Evolutionary conservation across 805 yeast genomes (phyloP), one percentile per base, ranked within the genome.

Genomic region (Hanseniaspora pseudoguilliermondii): DNA sequence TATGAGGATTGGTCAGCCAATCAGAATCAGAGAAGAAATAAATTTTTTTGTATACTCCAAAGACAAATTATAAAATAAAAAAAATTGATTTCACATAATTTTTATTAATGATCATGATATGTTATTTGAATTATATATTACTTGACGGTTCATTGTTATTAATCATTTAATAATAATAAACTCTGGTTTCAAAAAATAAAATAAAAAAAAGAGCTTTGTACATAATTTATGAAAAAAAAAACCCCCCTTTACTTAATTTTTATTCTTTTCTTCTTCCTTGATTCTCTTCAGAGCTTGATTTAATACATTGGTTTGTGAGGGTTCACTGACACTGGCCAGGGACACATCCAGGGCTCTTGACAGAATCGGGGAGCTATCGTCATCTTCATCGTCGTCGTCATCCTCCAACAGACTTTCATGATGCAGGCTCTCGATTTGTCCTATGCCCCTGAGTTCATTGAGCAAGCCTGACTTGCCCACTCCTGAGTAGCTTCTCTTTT

Each of bases 401-500:
- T 44, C 50, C 15, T 29, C 13, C 13, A 44, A 32, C 9, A 48
- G 23, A 5, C 39, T 25, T 3, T 46, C 32, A 7, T 46, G 39
- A 25, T 46, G 38, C 8, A 46, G 8, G 18, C 40, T 46, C 18
- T 53, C 46, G 5, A 53, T 18, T 34, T 53, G 56, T 25, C 48
- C 56, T 9, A 53, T 25, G n/a, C 32, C 56, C 20, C 48, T 20
- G 3, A 53, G n/a, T 13, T 53, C 56, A 29, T 53, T 41, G 27
- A 53, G 34, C 32, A 53, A 39, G 9, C 49, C 48, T 2, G 41
- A 18, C 40, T 46, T 53, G 7, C 56, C 56, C 2, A 46, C 56
- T 5, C 50, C 56, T 15, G 56, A 53, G 25, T 53, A 46, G n/a
- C 32, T 46, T 53, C 56, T 46, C 25, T 53, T 29, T 20, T 39